Percentiles rank a stretch among this genome's conserved stretches.
Conservation (phyloP, 306 rosid genomes). For the Sophora flavescens region DNA sequence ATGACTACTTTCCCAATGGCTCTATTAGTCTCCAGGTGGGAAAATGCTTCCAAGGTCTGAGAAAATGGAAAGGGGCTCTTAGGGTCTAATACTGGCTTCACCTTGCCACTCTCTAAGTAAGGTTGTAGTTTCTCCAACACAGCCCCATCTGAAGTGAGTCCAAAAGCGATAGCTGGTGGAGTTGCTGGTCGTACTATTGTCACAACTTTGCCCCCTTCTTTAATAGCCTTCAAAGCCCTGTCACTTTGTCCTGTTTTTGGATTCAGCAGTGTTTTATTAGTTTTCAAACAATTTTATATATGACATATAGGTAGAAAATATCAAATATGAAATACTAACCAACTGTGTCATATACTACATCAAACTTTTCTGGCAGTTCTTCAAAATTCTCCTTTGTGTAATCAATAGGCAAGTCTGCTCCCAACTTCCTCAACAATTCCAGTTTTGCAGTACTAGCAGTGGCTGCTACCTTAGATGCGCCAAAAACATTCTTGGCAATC, state of each 20-base stretch:
- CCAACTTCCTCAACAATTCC: conserved; percentile 64
- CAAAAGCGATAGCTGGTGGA: conserved; percentile 30
- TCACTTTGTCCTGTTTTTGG: conserved; percentile 51
- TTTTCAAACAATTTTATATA: too few relatives aligned
- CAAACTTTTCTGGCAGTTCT: conserved; percentile 72
- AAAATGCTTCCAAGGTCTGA: too few relatives aligned
- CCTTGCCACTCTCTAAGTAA: conserved; percentile 67
- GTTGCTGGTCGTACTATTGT: conserved; percentile 39
- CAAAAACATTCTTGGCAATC: conserved; percentile 74
- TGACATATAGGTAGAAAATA: background rate
- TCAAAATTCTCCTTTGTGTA: conserved; percentile 67
- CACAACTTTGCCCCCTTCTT: conserved; percentile 64
- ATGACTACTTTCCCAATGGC: conserved; percentile 65
- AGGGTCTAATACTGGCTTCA: conserved; percentile 65
- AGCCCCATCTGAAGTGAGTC: conserved; percentile 48
- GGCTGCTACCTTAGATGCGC: conserved; percentile 73
- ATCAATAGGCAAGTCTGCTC: conserved; percentile 69
- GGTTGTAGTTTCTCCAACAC: conserved; percentile 59
- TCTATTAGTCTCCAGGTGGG: background rate
- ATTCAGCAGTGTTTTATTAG: too few relatives aligned
- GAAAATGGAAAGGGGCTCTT: conserved; percentile 43
- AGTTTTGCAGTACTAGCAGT: conserved; percentile 66
- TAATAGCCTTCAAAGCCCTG: conserved; percentile 55
- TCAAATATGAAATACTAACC: conserved; percentile 49
- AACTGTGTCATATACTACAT: conserved; percentile 70